Evolutionary conservation across 495 filamentous ascomycete species (phyloP).

Genomic region (Elaphomyces granulatus): DNA sequence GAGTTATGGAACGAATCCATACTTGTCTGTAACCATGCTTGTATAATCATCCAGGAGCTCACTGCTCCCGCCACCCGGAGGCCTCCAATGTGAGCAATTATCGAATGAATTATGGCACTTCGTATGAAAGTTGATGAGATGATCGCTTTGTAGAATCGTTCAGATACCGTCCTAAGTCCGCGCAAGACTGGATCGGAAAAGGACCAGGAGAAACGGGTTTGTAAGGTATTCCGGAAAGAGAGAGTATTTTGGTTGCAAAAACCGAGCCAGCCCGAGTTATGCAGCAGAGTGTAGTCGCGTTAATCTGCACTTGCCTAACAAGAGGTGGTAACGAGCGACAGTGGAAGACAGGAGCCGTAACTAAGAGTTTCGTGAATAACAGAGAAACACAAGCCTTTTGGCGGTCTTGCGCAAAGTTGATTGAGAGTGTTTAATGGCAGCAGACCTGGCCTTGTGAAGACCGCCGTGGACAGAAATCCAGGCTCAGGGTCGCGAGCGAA

Average conservation of each 20-base stretch:
- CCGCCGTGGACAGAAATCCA: not conserved
- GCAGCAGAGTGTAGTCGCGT: too few relatives aligned
- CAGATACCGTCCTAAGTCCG: too few relatives aligned
- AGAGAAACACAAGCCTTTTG: not conserved
- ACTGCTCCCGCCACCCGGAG: slow-evolving; percentile 25
- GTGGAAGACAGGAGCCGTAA: not conserved
- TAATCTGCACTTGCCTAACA: too few relatives aligned
- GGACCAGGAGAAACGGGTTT: too few relatives aligned
- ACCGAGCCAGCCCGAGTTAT: not conserved
- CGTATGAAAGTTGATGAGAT: too few relatives aligned
- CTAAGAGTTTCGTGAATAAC: not conserved
- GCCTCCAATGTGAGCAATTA: slow-evolving; percentile 22
- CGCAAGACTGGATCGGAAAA: too few relatives aligned
- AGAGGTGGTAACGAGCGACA: not conserved
- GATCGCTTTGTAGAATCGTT: too few relatives aligned
- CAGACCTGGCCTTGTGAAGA: not conserved
- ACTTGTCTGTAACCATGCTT: slow-evolving; percentile 81
- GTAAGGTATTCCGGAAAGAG: too few relatives aligned
- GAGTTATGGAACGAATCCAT: slow-evolving; percentile 24
- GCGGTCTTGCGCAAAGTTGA: not conserved
- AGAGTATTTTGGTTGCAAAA: not conserved
- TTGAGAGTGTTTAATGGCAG: not conserved
- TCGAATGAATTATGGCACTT: too few relatives aligned
- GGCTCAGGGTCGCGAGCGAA: not conserved
- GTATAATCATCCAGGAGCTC: slow-evolving; percentile 26